Evolutionary conservation across 768 basidiomycete species (phyloP).

Genomic region (Auricularia heimuer): DNA sequence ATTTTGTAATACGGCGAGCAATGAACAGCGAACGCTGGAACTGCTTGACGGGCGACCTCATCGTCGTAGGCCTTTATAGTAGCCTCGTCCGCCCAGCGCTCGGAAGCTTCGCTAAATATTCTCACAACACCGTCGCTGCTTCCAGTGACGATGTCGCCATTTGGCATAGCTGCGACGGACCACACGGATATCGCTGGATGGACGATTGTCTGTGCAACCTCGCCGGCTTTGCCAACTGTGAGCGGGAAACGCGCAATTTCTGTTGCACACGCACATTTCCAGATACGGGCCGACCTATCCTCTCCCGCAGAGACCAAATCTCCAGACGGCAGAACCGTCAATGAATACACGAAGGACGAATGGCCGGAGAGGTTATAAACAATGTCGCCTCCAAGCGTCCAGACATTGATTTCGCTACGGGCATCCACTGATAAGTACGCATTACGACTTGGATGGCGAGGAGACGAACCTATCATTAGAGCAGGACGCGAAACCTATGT

Average conservation of each 20-base stretch:
- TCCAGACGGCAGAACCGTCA: constrained; percentile 73
- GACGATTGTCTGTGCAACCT: constrained; percentile 78
- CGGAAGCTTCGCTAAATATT: constrained; percentile 68
- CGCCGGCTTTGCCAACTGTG: constrained; percentile 49
- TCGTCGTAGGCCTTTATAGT: constrained; percentile 65
- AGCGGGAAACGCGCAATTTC: constrained; percentile 1
- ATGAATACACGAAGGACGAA: constrained; percentile 91
- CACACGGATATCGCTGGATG: constrained; percentile 98
- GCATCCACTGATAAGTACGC: background rate
- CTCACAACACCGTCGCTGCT: constrained; percentile 82
- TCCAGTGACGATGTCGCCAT: constrained; percentile 88
- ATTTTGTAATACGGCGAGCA: too few species aligned
- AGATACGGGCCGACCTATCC: constrained; percentile 85
- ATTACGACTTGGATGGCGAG: background rate
- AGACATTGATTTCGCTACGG: constrained; percentile 79
- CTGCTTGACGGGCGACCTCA: constrained; percentile 62
- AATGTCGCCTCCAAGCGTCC: constrained; percentile 74
- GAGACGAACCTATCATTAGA: constrained; percentile 77
- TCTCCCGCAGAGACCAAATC: constrained; percentile 87
- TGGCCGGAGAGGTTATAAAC: constrained; percentile 82
- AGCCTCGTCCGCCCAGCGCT: constrained; percentile 59
- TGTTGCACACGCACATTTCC: constrained; percentile 54
- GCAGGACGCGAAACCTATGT: constrained; percentile 90
- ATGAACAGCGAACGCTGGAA: constrained; percentile 42
- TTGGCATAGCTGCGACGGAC: constrained; percentile 79